Evolutionary conservation across 2,329 filamentous ascomycete species (phyloP).

Genomic region (Cladosporium sp.): DNA sequence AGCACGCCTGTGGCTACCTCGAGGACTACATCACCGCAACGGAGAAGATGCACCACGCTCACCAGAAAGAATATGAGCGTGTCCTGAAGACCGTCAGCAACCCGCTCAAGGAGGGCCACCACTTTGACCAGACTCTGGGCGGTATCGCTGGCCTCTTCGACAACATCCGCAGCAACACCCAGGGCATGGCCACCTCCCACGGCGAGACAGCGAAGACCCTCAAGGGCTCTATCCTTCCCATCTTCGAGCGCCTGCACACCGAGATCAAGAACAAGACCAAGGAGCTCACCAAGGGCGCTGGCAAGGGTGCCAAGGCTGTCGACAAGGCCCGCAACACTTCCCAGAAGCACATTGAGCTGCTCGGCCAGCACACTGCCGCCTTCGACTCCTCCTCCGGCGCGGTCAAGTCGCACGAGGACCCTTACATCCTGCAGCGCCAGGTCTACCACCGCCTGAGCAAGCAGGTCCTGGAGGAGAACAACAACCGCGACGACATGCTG

Average conservation of each 20-base stretch:
- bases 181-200: conserved; percentile 83
- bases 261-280: conserved; percentile 97
- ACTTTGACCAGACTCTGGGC: conserved; percentile 86
- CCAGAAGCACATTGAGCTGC: conserved; percentile 92
- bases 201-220: conserved; percentile 86
- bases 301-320: conserved; percentile 82
- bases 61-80: conserved; percentile 93
- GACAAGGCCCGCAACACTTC: conserved; percentile 80
- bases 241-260: conserved; percentile 83
- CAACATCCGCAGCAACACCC: conserved; percentile 86
- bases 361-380: conserved; percentile 75
- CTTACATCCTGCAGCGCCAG: conserved; percentile 78
- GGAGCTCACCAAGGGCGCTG: conserved; percentile 73
- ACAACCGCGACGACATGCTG: conserved; percentile 85
- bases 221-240: conserved; percentile 77
- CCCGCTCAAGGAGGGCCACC: conserved; percentile 80
- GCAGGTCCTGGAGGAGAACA: conserved; percentile 93
- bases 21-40: conserved; percentile 83
- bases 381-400: conserved; percentile 71
- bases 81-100: conserved; percentile 86
- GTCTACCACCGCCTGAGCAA: conserved; percentile 79
- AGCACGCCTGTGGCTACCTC: conserved; percentile 84
- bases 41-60: conserved; percentile 76
- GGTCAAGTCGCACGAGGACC: conserved; percentile 68
- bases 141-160: conserved; percentile 88